Evolutionary conservation across 192 early-diverging fungal species (phyloP), one percentile per base, ranked within the genome.

Genomic region (Rhizoclosmatium globosum): DNA sequence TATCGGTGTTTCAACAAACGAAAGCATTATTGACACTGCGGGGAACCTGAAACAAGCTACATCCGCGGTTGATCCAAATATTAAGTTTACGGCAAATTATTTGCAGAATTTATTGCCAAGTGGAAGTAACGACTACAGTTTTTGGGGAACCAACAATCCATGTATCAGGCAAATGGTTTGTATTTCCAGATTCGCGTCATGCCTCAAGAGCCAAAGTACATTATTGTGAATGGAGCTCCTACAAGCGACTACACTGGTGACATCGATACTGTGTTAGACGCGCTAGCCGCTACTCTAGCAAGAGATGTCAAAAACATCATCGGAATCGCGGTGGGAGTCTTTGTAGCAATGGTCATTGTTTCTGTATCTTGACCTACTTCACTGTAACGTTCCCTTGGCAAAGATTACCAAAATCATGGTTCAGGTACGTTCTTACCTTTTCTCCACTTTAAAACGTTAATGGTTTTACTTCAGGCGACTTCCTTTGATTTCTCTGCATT

Each of bases 211-310:
- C 62, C 62, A 0, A 21, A 31, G 2, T 64, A 15, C 13, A 23
- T 38, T 2, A 39, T 64, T 64, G 62, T 64, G 2, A 64, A 64
- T 23, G 62, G 62, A 39, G 62, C 62, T 4, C 62, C 62, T 13
- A 64, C 13, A 17, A 64, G n/a, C 2, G 62, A 64, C 31, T 64
- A 64, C 31, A 64, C 62, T 3, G 31, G 62, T 6, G 62, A 6
- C 15, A 64, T 64, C 41, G 31, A 64, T 38, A 15, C 13, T 21
- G 31, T 64, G 15, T 41, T 64, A 11, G 15, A 13, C 2, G 62
- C 21, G 13, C 62, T 64, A 21, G n/a, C 15, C 2, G 4, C 23
- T 64, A 41, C 62, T 21, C 31, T 64, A 23, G 21, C 1, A n/a
- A 64, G 13, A 2, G 31, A 64, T 38, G 41, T 64, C 13, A 38